Evolutionary conservation across 1,284 basidiomycete genomes (phyloP), one percentile per base, ranked within the genome.

Genomic region (Fistulinella staudtii): DNA sequence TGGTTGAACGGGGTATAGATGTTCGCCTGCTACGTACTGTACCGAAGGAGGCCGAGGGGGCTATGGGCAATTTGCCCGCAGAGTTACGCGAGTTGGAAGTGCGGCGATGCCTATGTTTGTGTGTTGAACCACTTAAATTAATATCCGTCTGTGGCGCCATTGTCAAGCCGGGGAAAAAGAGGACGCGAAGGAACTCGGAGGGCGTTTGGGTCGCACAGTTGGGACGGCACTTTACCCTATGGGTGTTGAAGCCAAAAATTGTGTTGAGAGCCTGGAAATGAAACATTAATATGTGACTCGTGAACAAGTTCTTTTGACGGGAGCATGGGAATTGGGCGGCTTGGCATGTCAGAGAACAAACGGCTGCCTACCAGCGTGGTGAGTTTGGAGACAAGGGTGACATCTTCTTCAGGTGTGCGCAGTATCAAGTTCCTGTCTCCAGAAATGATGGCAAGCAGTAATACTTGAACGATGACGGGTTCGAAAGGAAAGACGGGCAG

Each of bases 401-500:
- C 63, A 50, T 86, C 83, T 43, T 84, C 79, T 46, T 79, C 77
- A 9, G 69, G 67, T 1, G 81, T 76, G 40, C 80, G 73, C 10
- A 87, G 61, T 45, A 87, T 70, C 18, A 87, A 61, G 57, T 84
- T 72, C 51, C 74, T 81, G 54, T 77, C 68, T 3, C 76, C 76
- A 3, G 82, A 71, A 31, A 83, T 64, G 37, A 87, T 68, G 54
- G 76, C 82, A 4, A 85, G 73, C 14, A 87, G 71, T 17, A 88
- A 63, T 21, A 82, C 77, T 53, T 84, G 82, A 6, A 87, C 61
- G 33, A 87, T 71, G 38, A 78, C 72, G 10, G 76, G 71, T 45
- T 87, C 83, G 4, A 85, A 46, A 7, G 82, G 79, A 3, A 82
- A 50, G 17, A 65, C 59, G 6, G 74, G 70, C 17, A 66, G 65